Percentiles rank a stretch among this genome's conserved stretches.
Evolutionary conservation across 2,329 filamentous ascomycete species (phyloP).

Genomic region (Sclerotinia spermophila): DNA sequence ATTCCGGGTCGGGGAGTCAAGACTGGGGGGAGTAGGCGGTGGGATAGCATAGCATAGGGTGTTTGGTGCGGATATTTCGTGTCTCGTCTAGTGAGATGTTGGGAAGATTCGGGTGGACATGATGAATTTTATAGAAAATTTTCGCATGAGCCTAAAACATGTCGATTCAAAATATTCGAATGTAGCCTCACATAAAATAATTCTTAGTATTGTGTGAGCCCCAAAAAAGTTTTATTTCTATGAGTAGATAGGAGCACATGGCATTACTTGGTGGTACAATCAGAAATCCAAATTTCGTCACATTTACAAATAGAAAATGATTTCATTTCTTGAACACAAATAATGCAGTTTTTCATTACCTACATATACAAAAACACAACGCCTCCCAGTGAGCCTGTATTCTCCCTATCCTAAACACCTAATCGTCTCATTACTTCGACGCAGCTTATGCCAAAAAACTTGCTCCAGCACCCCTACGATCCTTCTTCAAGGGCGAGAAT

Average conservation of each 20-base stretch:
- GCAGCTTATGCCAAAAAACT: constrained; percentile 46
- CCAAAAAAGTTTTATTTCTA: not conserved
- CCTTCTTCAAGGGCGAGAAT: constrained; percentile 72
- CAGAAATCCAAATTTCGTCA: not conserved
- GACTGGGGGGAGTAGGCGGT: not conserved
- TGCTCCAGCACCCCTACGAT: constrained; percentile 58
- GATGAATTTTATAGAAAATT: not conserved
- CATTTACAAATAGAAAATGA: not conserved
- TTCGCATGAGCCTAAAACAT: not conserved
- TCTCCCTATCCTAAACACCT: constrained; percentile 16
- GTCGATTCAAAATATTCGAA: not conserved
- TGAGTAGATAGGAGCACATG: not conserved
- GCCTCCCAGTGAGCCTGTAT: not conserved
- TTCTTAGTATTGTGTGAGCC: not conserved
- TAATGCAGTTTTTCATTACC: not conserved
- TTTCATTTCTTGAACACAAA: not conserved
- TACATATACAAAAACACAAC: constrained; percentile 7
- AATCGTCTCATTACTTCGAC: not conserved
- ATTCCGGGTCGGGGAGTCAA: not conserved
- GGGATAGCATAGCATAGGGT: not conserved
- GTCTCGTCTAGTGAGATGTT: not conserved
- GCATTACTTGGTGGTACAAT: not conserved
- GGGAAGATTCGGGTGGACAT: not conserved
- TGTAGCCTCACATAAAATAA: not conserved
- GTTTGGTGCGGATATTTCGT: not conserved